Evolutionary conservation across 73 alveolate genomes (phyloP), one percentile per base, ranked within the genome.

Genomic region (Paraurostyla sp.): DNA sequence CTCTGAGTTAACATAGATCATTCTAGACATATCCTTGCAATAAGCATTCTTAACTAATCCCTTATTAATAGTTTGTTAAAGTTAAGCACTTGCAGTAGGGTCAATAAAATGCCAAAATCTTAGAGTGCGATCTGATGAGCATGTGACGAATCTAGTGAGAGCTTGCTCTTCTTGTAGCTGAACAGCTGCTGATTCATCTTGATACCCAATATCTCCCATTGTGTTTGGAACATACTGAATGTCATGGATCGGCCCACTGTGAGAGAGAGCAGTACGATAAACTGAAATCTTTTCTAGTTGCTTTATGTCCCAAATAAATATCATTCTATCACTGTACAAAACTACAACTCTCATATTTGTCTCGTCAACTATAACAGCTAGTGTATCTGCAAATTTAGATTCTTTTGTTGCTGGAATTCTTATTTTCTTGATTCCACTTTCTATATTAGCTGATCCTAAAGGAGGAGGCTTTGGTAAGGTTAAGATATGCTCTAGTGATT

Each of bases 391-490:
- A 62, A 90, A 96, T 27, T 71, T 89, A 13, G 97, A 83, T 0
- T 85, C 92, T 52, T 92, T 88, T 32, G 86, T 87, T 81, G 84
- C 73, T 0, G 94, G 88, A 15, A 76, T 62, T 43, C 85, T 48
- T 16, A 82, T 54, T 63, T 88, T 88, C 88, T 88, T 78, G 6
- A 41, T 62, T 6, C 98, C 98, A 33, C 89, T 87, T 43, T 94
- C 96, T 40, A 91, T 81, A 84, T 98, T 98, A 56, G 96, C 98
- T 58, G 91, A 57, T 23, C 99, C 99, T 9, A 98, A 92, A n/a
- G 99, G 98, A 22, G 99, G 99, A 46, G 99, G 99, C 57, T 89
- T 94, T 25, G 98, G 97, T 48, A 98, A 83, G 63, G 99, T 96
- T 40, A 92, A 80, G 4, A 94, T 88, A 87, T 97, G 97, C 71